A percentile compares a stretch with the other conserved stretches of the same genome.
Conservation (phyloP, 768 basidiomycete species). For the Pulveroboletus sp. region DNA sequence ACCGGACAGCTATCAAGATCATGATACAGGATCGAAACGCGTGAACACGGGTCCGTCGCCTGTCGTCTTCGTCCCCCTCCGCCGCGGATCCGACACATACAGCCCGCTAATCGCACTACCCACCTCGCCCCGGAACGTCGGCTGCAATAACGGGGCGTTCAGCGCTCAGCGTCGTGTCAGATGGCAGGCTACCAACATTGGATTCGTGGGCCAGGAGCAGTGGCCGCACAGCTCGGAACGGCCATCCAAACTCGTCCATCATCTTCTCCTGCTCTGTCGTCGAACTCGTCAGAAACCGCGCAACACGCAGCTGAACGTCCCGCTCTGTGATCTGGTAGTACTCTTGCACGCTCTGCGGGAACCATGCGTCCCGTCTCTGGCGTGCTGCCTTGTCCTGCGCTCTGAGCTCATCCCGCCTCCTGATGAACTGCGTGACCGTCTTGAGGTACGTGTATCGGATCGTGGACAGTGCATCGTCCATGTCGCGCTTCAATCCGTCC, state of each 20-base stretch:
- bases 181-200: conserved; percentile 33
- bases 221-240: conserved; percentile 43
- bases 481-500: conserved; percentile 20
- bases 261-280: conserved; percentile 40
- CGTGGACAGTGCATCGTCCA: conserved; percentile 27
- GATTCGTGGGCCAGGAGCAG: conserved; percentile 37
- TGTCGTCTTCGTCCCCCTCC: not conserved
- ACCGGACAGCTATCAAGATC: not conserved
- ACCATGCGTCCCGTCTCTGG: conserved; percentile 29
- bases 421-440: conserved; percentile 17
- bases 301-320: conserved; percentile 47
- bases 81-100: conserved; percentile 21
- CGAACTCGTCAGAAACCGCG: conserved; percentile 38
- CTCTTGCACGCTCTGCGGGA: conserved; percentile 28
- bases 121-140: conserved; percentile 22
- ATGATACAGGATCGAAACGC: conserved; percentile 22
- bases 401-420: conserved; percentile 8
- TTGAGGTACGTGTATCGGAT: conserved; percentile 31
- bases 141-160: conserved; percentile 4
- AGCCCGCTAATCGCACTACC: conserved; percentile 12
- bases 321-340: conserved; percentile 31
- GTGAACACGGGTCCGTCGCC: conserved; percentile 2
- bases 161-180: not conserved
- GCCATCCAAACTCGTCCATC: conserved; percentile 48
- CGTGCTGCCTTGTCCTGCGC: conserved; percentile 20